Evolutionary conservation across 2,329 filamentous ascomycete species (phyloP).

Genomic region (Penicillium freii): DNA sequence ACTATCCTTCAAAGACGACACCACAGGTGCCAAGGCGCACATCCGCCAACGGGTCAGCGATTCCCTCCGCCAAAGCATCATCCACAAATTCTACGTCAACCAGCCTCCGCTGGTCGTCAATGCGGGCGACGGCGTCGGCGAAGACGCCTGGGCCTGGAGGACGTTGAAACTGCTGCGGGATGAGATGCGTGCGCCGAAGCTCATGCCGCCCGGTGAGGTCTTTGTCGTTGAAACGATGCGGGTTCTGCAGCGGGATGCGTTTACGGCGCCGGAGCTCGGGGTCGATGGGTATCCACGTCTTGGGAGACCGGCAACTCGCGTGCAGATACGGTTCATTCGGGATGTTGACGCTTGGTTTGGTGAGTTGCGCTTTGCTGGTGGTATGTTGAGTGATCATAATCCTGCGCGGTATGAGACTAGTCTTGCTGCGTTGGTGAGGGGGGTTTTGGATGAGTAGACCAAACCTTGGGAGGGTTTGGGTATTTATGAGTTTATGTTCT

Average conservation of each 20-base stretch:
- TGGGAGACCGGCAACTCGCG: slow-evolving; percentile 65
- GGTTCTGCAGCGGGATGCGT: slow-evolving; percentile 66
- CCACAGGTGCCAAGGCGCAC: slow-evolving; percentile 64
- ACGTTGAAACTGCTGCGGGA: slow-evolving; percentile 65
- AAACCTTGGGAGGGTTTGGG: background rate
- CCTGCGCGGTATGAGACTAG: slow-evolving; percentile 71
- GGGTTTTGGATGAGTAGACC: slow-evolving; percentile 42
- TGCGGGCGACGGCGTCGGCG: slow-evolving; percentile 54
- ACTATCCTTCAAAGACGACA: slow-evolving; percentile 70
- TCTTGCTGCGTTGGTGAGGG: slow-evolving; percentile 58
- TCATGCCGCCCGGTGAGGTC: slow-evolving; percentile 73
- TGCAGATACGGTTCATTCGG: slow-evolving; percentile 67
- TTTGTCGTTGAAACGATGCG: slow-evolving; percentile 68
- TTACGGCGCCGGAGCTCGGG: slow-evolving; percentile 45
- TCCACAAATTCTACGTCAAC: slow-evolving; percentile 60
- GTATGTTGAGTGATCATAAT: slow-evolving; percentile 74
- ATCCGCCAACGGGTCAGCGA: slow-evolving; percentile 66
- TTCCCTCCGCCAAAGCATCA: slow-evolving; percentile 60
- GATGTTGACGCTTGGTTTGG: slow-evolving; percentile 69
- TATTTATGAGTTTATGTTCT: background rate
- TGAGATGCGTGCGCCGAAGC: slow-evolving; percentile 66
- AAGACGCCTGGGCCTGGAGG: slow-evolving; percentile 66
- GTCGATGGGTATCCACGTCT: slow-evolving; percentile 47
- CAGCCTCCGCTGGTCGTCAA: slow-evolving; percentile 45
- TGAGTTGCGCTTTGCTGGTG: slow-evolving; percentile 68